Conservation (phyloP, 768 basidiomycete genomes). For the Rubroboletus satanas region DNA sequence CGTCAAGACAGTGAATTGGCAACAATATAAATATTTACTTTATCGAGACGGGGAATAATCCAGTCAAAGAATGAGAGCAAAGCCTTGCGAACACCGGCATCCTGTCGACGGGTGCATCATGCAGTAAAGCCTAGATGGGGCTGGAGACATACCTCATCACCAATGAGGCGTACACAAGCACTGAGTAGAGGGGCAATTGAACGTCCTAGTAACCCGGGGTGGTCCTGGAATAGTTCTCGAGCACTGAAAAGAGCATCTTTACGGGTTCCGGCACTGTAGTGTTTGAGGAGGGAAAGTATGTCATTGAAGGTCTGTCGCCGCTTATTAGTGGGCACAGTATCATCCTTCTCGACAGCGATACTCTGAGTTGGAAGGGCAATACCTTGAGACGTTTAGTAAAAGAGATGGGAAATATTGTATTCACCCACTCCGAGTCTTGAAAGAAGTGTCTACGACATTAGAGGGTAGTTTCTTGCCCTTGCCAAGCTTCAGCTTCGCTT, state of each 20-base stretch:
- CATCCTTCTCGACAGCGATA: constrained; percentile 56
- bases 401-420: background rate
- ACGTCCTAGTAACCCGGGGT: constrained; percentile 52
- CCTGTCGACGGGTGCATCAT: constrained; percentile 43
- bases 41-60: constrained; percentile 62
- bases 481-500: constrained; percentile 94
- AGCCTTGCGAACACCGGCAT: constrained; percentile 71
- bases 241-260: constrained; percentile 77
- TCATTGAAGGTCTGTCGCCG: constrained; percentile 74
- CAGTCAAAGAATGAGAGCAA: constrained; percentile 67
- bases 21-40: constrained; percentile 36
- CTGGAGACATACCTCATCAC: constrained; percentile 64
- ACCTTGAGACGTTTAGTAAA: constrained; percentile 44
- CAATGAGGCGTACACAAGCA: constrained; percentile 65
- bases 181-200: constrained; percentile 55
- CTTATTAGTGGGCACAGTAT: constrained; percentile 63
- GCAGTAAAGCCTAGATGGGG: background rate
- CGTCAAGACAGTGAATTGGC: constrained; percentile 3
- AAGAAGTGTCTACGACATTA: constrained; percentile 94
- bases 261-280: constrained; percentile 74
- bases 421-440: constrained; percentile 84
- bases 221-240: constrained; percentile 62
- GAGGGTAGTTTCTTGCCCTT: constrained; percentile 81
- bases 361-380: constrained; percentile 88
- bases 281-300: constrained; percentile 72